phyloP scores from a whole-genome alignment of 73 alveolate genomes.

The Diophrys appendiculata region DNA sequence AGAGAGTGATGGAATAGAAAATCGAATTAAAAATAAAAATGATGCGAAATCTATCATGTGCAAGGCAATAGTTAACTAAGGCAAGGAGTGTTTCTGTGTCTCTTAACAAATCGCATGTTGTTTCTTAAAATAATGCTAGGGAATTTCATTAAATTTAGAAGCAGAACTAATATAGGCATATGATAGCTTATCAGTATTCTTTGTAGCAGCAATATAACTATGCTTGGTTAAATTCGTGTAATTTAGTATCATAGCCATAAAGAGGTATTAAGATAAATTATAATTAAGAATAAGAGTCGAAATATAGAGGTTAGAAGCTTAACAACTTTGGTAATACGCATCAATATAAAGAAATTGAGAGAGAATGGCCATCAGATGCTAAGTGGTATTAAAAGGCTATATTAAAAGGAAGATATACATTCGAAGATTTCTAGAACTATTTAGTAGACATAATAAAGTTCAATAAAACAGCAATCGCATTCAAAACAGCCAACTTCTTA shows the following conservation, averaged over 20 bases:
- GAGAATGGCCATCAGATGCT: not conserved
- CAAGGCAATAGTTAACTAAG: not conserved
- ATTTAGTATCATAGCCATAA: no score
- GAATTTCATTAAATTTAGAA: not conserved
- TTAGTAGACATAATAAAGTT: not conserved
- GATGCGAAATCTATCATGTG: not conserved
- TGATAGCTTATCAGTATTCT: no score
- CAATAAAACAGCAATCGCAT: not conserved
- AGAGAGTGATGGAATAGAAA: not conserved
- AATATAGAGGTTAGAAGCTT: not conserved
- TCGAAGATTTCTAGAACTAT: not conserved
- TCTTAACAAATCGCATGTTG: no score
- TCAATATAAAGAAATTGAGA: not conserved
- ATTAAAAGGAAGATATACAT: not conserved
- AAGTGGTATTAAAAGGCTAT: not conserved
- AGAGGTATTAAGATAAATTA: not conserved
- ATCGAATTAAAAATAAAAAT: not conserved
- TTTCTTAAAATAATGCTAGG: no score
- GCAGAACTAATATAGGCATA: not conserved
- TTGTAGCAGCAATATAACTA: no score
- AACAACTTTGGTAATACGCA: not conserved
- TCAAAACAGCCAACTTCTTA: not conserved
- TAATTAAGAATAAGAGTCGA: not conserved
- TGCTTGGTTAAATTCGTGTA: no score
- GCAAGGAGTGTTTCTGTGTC: no score